Percentiles rank a stretch among this genome's conserved stretches.
Evolutionary conservation across 768 basidiomycete genomes (phyloP).

Genomic region (Lactarius pseudohatsudake): DNA sequence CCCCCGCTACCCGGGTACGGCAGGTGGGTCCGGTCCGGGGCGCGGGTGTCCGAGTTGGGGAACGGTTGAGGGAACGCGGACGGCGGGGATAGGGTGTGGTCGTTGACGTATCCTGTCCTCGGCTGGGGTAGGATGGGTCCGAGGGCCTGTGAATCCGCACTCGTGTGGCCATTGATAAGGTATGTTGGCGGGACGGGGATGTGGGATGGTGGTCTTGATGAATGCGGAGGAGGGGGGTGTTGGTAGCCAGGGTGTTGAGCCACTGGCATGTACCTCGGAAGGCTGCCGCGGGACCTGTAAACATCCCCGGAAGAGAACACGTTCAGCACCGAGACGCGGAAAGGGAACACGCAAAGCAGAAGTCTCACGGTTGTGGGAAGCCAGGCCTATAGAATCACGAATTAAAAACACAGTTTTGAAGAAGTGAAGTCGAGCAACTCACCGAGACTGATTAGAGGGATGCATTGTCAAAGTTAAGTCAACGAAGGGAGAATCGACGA

Average conservation of each 20-base stretch:
- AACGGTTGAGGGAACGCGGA: too few species aligned
- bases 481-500: too few species aligned
- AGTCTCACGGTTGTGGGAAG: background rate
- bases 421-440: background rate
- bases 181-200: background rate
- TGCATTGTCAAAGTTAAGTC: too few species aligned
- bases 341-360: background rate
- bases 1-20: too few species aligned
- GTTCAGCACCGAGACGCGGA: background rate
- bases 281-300: too few species aligned
- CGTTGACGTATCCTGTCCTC: too few species aligned
- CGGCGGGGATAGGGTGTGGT: too few species aligned
- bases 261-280: background rate
- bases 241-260: background rate
- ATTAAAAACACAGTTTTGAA: too few species aligned
- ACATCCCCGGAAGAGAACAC: background rate
- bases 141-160: background rate
- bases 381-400: background rate
- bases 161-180: background rate
- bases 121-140: background rate
- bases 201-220: background rate
- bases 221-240: too few species aligned
- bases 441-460: background rate
- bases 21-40: too few species aligned
- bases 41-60: too few species aligned